phyloP scores from a whole-genome alignment of 2,329 filamentous ascomycete genomes.

The Paramyrothecium sp. region DNA sequence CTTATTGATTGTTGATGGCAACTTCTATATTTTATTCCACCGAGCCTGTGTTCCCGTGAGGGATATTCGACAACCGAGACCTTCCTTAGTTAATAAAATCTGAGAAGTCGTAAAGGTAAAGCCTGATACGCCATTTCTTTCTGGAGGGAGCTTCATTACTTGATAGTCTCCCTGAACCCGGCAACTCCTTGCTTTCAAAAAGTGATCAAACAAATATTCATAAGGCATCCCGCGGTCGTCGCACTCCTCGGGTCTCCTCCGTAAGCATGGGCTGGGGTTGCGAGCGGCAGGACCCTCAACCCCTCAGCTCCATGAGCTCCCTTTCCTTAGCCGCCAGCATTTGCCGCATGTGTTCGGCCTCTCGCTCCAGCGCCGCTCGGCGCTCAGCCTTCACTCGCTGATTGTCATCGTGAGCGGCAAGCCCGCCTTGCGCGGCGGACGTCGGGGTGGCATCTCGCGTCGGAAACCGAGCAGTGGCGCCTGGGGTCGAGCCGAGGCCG shows the following conservation, averaged over 20 bases:
- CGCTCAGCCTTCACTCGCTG: conserved; percentile 59
- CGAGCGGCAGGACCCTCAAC: conserved; percentile 11
- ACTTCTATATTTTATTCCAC: too few relatives aligned
- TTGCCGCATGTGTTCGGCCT: conserved; percentile 75
- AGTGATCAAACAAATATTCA: conserved; percentile 1
- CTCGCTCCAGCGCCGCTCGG: conserved; percentile 64
- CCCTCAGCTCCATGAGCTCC: conserved; percentile 50
- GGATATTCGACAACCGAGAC: too few relatives aligned
- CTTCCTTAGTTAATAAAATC: too few relatives aligned
- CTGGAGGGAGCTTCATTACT: not conserved
- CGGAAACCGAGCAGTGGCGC: conserved; percentile 36
- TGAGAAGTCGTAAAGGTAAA: not conserved
- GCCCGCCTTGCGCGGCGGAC: conserved; percentile 7
- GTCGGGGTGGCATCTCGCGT: conserved; percentile 26
- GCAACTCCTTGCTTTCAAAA: conserved; percentile 3
- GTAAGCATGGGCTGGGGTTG: too few relatives aligned
- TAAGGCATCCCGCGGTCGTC: not conserved
- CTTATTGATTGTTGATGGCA: too few relatives aligned
- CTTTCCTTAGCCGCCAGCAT: conserved; percentile 71
- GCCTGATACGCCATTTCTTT: not conserved
- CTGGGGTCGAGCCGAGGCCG: conserved; percentile 35
- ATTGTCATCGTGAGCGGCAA: conserved; percentile 35
- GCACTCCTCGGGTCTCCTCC: too few relatives aligned
- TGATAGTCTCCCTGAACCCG: not conserved
- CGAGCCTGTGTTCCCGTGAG: too few relatives aligned